A percentile compares a stretch with the other conserved stretches of the same genome.
Conservation (phyloP, 1,139 yeast species). For the Scheffersomyces illinoinensis region DNA sequence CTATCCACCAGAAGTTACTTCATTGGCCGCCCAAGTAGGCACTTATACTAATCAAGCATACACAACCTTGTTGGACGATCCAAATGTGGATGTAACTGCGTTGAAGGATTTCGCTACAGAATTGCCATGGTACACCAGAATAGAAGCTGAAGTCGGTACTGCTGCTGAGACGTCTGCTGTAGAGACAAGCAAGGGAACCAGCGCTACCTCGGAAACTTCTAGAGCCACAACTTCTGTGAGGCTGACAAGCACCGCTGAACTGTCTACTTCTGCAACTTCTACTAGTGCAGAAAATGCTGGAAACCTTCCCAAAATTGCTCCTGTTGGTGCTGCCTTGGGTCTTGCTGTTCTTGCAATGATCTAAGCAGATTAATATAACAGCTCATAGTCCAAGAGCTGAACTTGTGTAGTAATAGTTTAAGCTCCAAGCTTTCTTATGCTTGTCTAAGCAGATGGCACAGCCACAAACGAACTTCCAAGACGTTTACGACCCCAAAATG, state of each 20-base stretch:
- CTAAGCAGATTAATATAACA: slow-evolving; percentile 8
- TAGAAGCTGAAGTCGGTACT: slow-evolving; percentile 18
- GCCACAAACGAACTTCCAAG: background rate
- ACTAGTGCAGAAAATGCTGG: slow-evolving; percentile 3
- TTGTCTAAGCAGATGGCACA: background rate
- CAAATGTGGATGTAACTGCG: slow-evolving; percentile 18
- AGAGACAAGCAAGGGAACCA: slow-evolving; percentile 1
- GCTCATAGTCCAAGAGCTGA: no score
- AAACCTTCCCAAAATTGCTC: slow-evolving; percentile 20
- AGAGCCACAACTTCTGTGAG: slow-evolving; percentile 5
- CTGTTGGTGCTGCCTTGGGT: slow-evolving; percentile 38
- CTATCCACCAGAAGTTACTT: slow-evolving; percentile 34
- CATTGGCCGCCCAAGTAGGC: slow-evolving; percentile 36
- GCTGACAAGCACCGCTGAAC: slow-evolving; percentile 3
- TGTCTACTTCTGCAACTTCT: slow-evolving; percentile 3
- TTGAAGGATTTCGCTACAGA: slow-evolving; percentile 38
- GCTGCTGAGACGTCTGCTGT: slow-evolving; percentile 4
- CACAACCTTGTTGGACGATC: slow-evolving; percentile 39
- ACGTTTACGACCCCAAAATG: background rate
- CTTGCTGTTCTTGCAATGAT: slow-evolving; percentile 38
- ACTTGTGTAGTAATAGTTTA: no score
- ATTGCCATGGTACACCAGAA: slow-evolving; percentile 46
- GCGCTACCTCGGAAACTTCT: slow-evolving; percentile 1
- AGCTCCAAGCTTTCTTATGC: background rate
- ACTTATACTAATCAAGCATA: slow-evolving; percentile 43